A percentile compares a stretch with the other conserved stretches of the same genome.
These are phyloP conservation scores for Hanseniaspora vineae DNA, from an alignment of 805 yeast genomes.

Conservation along the genomic window DNA sequence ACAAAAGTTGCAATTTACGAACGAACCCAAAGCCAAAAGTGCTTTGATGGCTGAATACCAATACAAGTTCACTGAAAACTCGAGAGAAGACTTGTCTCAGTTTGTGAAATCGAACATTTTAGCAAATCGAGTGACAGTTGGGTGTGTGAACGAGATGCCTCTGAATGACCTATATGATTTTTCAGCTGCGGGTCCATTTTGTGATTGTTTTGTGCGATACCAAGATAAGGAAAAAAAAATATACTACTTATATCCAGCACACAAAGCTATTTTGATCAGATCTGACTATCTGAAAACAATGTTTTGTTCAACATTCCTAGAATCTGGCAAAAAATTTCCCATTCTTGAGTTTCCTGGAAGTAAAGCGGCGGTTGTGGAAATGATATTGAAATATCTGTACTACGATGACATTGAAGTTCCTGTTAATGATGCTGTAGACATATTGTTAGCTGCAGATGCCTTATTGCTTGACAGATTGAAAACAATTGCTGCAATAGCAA, in stretches of 20 bases:
- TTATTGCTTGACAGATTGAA: conserved; percentile 50
- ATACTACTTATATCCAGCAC: conserved; percentile 42
- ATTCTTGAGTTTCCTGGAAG: conserved; percentile 16
- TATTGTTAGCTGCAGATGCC: conserved; percentile 43
- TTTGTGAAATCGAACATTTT: conserved; percentile 17
- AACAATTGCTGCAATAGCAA: conserved; percentile 41
- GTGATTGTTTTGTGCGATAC: conserved; percentile 37
- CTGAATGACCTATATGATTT: neutral
- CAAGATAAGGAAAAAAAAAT: conserved; percentile 13
- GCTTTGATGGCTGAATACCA: conserved; percentile 23
- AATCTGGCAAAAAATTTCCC: conserved; percentile 14
- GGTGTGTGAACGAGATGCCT: neutral
- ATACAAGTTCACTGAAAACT: conserved; percentile 18
- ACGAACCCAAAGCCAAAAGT: conserved; percentile 21
- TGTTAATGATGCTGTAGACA: conserved; percentile 37
- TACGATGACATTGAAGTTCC: conserved; percentile 46
- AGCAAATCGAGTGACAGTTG: conserved; percentile 1
- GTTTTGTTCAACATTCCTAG: conserved; percentile 41
- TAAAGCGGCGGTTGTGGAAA: conserved; percentile 31
- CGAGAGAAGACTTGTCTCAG: conserved; percentile 14
- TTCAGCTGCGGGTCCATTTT: conserved; percentile 15
- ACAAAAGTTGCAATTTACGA: conserved; percentile 17
- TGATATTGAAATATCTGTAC: conserved; percentile 43
- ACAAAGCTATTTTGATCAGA: conserved; percentile 45
- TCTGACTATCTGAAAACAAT: conserved; percentile 53